A percentile compares a stretch with the other conserved stretches of the same genome.
Evolutionary conservation across 345 rosid species (phyloP).

Genomic region (Populus euphratica): DNA sequence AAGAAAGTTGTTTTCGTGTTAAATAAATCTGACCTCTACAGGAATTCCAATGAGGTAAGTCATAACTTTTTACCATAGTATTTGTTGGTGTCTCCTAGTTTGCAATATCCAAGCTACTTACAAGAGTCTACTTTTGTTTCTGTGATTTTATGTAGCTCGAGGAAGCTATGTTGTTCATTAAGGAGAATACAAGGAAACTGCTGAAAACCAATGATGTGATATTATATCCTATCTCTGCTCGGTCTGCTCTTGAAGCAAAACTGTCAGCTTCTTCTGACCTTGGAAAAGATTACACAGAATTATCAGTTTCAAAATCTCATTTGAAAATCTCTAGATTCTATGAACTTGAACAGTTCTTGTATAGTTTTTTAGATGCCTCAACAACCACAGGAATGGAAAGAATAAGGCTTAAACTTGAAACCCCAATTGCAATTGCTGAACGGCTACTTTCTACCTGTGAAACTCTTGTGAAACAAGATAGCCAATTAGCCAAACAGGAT

Average conservation of each 20-base stretch:
- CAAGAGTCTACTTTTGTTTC: conserved; percentile 5
- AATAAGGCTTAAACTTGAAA: conserved; percentile 88
- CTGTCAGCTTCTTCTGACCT: conserved; percentile 48
- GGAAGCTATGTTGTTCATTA: conserved; percentile 75
- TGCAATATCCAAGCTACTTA: background rate
- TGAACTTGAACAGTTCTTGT: conserved; percentile 63
- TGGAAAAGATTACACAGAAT: conserved; percentile 37
- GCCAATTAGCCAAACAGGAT: conserved; percentile 56
- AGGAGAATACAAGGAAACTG: conserved; percentile 69
- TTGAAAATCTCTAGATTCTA: conserved; percentile 55
- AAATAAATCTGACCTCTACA: conserved; percentile 90
- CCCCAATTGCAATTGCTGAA: conserved; percentile 78
- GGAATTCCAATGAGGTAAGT: conserved; percentile 65
- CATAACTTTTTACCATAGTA: background rate
- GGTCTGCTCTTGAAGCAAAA: conserved; percentile 80
- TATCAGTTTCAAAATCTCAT: conserved; percentile 39
- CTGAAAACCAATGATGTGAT: conserved; percentile 65
- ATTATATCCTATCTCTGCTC: conserved; percentile 78
- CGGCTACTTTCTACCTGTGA: conserved; percentile 69
- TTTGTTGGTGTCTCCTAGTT: conserved; percentile 11
- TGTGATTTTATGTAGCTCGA: conserved; percentile 61
- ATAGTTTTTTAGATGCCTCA: conserved; percentile 82
- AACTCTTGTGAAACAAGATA: conserved; percentile 53
- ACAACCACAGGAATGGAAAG: conserved; percentile 74
- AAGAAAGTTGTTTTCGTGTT: conserved; percentile 87